Evolutionary conservation across 2,329 filamentous ascomycete species (phyloP).

Genomic region (Byssochlamys sp.): DNA sequence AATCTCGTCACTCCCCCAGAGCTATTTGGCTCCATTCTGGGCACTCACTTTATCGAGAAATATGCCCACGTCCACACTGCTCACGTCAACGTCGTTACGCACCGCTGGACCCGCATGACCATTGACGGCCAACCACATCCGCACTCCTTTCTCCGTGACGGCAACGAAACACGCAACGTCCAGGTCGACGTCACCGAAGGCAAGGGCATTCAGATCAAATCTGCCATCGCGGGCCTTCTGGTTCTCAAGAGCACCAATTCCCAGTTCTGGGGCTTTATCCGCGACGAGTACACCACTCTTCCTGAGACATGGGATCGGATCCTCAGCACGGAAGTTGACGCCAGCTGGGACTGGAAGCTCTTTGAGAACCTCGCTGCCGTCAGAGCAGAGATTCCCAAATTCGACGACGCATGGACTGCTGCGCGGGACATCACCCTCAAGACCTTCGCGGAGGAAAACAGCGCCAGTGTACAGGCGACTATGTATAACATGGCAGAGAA

Average conservation of each 20-base stretch:
- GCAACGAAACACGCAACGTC: constrained; percentile 75
- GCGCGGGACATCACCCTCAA: constrained; percentile 81
- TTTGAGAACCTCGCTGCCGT: constrained; percentile 62
- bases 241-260: constrained; percentile 96
- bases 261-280: constrained; percentile 86
- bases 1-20: constrained; percentile 86
- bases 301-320: constrained; percentile 90
- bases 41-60: constrained; percentile 75
- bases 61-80: constrained; percentile 83
- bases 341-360: constrained; percentile 72
- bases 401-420: constrained; percentile 67
- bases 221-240: constrained; percentile 68
- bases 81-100: constrained; percentile 69
- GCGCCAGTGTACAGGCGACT: constrained; percentile 86
- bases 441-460: constrained; percentile 81
- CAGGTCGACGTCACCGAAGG: constrained; percentile 59
- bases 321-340: constrained; percentile 83
- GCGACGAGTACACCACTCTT: constrained; percentile 86
- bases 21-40: constrained; percentile 76
- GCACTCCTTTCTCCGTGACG: constrained; percentile 87
- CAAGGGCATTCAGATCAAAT: constrained; percentile 64
- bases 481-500: constrained; percentile 98
- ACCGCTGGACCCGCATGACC: constrained; percentile 83
- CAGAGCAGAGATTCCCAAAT: constrained; percentile 52
- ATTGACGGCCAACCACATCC: constrained; percentile 84